Base-by-base conservation (phyloP, 495 filamentous ascomycete species). In the Echria macrotheca region DNA sequence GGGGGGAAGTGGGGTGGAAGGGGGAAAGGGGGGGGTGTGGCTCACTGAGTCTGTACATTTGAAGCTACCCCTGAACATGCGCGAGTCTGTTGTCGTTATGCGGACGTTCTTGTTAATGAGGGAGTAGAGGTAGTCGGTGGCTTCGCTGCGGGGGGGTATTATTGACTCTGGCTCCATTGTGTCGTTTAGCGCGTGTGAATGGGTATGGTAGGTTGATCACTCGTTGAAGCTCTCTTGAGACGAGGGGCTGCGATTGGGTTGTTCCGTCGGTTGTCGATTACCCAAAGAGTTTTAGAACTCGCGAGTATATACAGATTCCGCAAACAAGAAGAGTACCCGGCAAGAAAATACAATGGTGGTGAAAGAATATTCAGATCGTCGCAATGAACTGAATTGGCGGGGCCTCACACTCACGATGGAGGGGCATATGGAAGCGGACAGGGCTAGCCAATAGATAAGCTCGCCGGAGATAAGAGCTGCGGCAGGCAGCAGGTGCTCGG, bases 41-140 rank as follows among this genome's bases (percentile, higher is more conserved):
- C 74, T 36, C 56, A 95, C 93, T 42, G 86, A 82, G 71, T 98
- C 93, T 17, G 89, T 95, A 68, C 94, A 97, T 67, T 91, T 96
- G 69, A 98, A 86, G 49, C 79, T 72, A 26, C 93, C 93, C 29
- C 88, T 74, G 66, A 97, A 98, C 71, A 96, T 85, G 33, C 93
- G 86, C 21, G 72, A 76, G 64, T 97, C 93, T 4, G 83, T 87
- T 21, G 85, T 87, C 56, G 87, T 81, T 43, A 97, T 72, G 51
- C 91, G 85, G 31, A 98, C 68, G 40, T 74, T 82, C 58, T 80
- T 81, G 67, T 79, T 81, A 24, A 89, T 65, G 48, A 86, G 73
- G 24, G 75, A 73, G 17, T 52, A 55, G 24, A 79, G 69, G 47
- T 67, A 80, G 37, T 56, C 50, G 48, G 58, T 53, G 35, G 70